These are phyloP conservation scores for Neoboletus magnificus DNA, from an alignment of 768 basidiomycete genomes.

Conservation along the genomic window DNA sequence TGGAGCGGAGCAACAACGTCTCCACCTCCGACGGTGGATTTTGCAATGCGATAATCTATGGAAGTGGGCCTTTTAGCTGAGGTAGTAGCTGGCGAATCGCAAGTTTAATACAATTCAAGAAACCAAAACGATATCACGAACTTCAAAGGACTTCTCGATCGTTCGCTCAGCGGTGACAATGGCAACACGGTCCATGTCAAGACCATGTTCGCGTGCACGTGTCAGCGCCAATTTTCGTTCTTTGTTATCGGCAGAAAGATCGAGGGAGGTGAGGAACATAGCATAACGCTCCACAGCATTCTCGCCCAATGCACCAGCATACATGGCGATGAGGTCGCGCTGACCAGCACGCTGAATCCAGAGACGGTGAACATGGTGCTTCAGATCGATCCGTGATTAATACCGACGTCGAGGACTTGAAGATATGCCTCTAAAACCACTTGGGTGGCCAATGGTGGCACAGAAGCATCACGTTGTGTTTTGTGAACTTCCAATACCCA, in stretches of 20 bases:
- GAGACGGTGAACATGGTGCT: background rate
- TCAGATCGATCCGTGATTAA: background rate
- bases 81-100: conserved; percentile 46
- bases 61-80: conserved; percentile 51
- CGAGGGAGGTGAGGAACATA: conserved; percentile 78
- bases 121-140: conserved; percentile 26
- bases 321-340: conserved; percentile 87
- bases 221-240: conserved; percentile 70
- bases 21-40: conserved; percentile 57
- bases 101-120: conserved; percentile 8
- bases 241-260: conserved; percentile 55
- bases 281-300: conserved; percentile 93
- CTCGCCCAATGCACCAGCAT: conserved; percentile 86
- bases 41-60: conserved; percentile 57
- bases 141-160: conserved; percentile 67
- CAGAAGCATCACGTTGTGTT: conserved; percentile 63
- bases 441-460: conserved; percentile 74
- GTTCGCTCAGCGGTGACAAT: conserved; percentile 75
- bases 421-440: conserved; percentile 86
- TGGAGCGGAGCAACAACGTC: conserved; percentile 69
- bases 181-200: conserved; percentile 81
- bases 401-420: conserved; percentile 73
- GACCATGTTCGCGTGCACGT: conserved; percentile 77
- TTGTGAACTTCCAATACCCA: conserved; percentile 84
- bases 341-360: conserved; percentile 61